Evolutionary conservation across 1,284 basidiomycete genomes (phyloP).

Genomic region (Tetrapyrgos nigripes): DNA sequence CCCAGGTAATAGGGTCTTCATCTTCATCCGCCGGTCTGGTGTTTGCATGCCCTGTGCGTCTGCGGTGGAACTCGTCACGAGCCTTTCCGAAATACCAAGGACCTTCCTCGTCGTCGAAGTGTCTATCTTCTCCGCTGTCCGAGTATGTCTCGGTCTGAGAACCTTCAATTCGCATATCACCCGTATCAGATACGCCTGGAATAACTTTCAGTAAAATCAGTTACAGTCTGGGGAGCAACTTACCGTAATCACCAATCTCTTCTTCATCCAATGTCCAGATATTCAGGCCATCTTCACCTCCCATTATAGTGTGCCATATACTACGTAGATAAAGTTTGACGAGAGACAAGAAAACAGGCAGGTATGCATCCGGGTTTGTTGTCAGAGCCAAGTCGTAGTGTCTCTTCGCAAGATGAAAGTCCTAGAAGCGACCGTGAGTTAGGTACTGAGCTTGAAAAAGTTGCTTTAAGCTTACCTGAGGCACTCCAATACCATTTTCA

Average conservation of each 20-base stretch:
- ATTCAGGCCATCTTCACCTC: conserved; percentile 69
- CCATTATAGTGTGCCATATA: conserved; percentile 80
- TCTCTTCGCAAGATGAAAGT: conserved; percentile 96
- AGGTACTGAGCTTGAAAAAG: not conserved
- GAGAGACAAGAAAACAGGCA: conserved; percentile 87
- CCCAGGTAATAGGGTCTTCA: conserved; percentile 83
- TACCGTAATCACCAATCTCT: conserved; percentile 36
- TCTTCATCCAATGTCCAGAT: conserved; percentile 66
- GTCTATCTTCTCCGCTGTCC: conserved; percentile 23
- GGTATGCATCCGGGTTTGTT: conserved; percentile 87
- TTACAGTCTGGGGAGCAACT: not conserved
- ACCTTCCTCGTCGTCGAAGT: conserved; percentile 56
- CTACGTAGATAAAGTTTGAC: conserved; percentile 86
- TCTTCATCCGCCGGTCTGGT: conserved; percentile 48
- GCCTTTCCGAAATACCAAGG: conserved; percentile 84
- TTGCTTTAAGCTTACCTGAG: conserved; percentile 58
- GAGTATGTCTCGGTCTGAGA: conserved; percentile 14
- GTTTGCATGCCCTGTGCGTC: conserved; percentile 48
- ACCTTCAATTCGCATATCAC: conserved; percentile 36
- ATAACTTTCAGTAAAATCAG: not conserved
- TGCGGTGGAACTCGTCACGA: conserved; percentile 71
- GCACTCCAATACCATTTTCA: conserved; percentile 93
- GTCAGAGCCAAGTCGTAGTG: conserved; percentile 93
- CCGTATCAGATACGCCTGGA: conserved; percentile 15
- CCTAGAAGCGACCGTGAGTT: conserved; percentile 50